Conservation (phyloP, 768 basidiomycete genomes). For the Hericium erinaceus region DNA sequence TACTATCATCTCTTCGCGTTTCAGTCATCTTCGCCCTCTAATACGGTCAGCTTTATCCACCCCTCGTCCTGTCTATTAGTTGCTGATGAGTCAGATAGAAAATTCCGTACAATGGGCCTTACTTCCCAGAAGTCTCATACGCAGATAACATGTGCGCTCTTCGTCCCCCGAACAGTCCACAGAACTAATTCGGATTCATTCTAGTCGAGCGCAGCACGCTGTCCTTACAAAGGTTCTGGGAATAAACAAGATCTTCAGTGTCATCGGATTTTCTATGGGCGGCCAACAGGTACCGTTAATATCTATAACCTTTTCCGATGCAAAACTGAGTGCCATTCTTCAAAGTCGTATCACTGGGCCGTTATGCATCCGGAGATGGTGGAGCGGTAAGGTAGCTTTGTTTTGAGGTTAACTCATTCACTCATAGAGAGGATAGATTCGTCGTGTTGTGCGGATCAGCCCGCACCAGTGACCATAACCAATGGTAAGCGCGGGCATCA, state of each 20-base stretch:
- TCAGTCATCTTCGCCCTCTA: constrained; percentile 54
- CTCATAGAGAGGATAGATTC: constrained; percentile 28
- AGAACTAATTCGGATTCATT: background rate
- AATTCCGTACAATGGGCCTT: constrained; percentile 46
- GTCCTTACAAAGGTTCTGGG: constrained; percentile 40
- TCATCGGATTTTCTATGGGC: constrained; percentile 53
- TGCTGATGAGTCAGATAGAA: constrained; percentile 26
- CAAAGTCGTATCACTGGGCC: constrained; percentile 47
- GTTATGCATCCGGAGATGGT: constrained; percentile 47
- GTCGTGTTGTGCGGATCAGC: constrained; percentile 45
- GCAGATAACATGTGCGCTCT: constrained; percentile 43
- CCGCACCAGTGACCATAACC: constrained; percentile 45
- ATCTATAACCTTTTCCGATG: background rate
- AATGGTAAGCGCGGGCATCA: constrained; percentile 29
- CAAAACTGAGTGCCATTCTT: no score
- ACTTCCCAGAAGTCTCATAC: constrained; percentile 47
- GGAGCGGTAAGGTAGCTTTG: constrained; percentile 26
- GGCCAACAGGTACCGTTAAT: constrained; percentile 34
- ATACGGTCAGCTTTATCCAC: constrained; percentile 26
- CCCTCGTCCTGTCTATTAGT: background rate
- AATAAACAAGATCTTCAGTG: constrained; percentile 34
- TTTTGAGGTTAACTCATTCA: background rate
- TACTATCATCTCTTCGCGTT: background rate
- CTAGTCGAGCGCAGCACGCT: constrained; percentile 44
- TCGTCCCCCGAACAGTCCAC: no score